Evolutionary conservation across 2,329 filamentous ascomycete species (phyloP).

Genomic region (Rutstroemia sp.): DNA sequence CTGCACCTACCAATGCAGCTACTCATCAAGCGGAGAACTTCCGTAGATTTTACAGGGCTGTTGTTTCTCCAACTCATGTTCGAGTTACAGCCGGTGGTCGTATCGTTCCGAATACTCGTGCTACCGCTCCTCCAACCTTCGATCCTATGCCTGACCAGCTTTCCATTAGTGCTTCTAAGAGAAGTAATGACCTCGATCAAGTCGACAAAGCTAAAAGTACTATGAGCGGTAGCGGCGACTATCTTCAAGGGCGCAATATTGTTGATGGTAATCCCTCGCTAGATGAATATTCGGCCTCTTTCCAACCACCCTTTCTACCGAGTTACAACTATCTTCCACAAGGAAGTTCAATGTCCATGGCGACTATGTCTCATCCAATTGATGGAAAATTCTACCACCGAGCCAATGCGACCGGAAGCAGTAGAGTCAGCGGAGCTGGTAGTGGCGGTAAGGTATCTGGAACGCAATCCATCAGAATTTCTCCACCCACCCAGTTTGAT

Average conservation of each 20-base stretch:
- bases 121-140: slow-evolving; percentile 19
- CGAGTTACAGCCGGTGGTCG: slow-evolving; percentile 60
- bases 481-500: slow-evolving; percentile 29
- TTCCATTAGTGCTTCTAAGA: slow-evolving; percentile 17
- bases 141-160: slow-evolving; percentile 24
- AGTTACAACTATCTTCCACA: slow-evolving; percentile 14
- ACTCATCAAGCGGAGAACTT: slow-evolving; percentile 59
- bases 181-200: not conserved
- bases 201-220: slow-evolving; percentile 2
- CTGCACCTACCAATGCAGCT: slow-evolving; percentile 44
- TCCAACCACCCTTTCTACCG: slow-evolving; percentile 14
- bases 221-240: not conserved
- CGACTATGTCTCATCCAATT: slow-evolving; percentile 11
- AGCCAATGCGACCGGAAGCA: not conserved
- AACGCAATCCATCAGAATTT: slow-evolving; percentile 26
- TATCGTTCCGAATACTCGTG: slow-evolving; percentile 58
- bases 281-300: slow-evolving; percentile 12
- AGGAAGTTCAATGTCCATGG: slow-evolving; percentile 3
- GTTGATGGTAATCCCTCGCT: not conserved
- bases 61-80: slow-evolving; percentile 60
- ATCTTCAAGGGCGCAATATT: slow-evolving; percentile 1
- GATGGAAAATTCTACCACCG: not conserved
- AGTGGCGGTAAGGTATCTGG: not conserved
- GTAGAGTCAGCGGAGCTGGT: not conserved
- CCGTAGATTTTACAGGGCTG: slow-evolving; percentile 58